Conservation (phyloP, 768 basidiomycete genomes). For the Tricholoma bakamatsutake region DNA sequence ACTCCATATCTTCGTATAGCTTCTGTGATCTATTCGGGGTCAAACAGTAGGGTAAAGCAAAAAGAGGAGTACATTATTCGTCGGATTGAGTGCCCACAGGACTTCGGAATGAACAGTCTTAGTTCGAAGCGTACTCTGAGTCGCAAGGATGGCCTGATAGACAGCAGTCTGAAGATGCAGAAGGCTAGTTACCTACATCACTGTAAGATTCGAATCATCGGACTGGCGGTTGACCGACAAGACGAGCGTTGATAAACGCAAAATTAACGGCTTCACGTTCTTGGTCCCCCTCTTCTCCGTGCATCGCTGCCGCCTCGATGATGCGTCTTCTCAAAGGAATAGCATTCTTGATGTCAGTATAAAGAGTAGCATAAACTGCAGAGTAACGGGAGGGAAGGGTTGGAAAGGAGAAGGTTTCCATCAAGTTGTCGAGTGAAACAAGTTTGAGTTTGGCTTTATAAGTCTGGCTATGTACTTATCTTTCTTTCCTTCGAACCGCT, state of each 20-base stretch:
- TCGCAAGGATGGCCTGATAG: slow-evolving; percentile 71
- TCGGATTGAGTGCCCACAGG: slow-evolving; percentile 81
- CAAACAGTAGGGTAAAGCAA: not conserved
- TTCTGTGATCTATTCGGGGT: slow-evolving; percentile 69
- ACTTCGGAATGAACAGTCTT: slow-evolving; percentile 91
- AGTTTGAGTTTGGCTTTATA: not conserved
- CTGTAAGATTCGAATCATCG: slow-evolving; percentile 1
- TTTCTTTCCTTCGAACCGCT: not conserved
- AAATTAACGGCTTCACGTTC: slow-evolving; percentile 82
- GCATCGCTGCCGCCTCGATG: slow-evolving; percentile 57
- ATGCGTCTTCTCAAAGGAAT: slow-evolving; percentile 57
- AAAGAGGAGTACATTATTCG: slow-evolving; percentile 47
- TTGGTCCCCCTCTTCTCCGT: slow-evolving; percentile 53
- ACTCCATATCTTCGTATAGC: slow-evolving; percentile 84
- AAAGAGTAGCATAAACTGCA: slow-evolving; percentile 58
- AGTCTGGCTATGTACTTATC: not conserved
- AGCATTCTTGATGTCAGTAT: slow-evolving; percentile 61
- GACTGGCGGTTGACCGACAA: slow-evolving; percentile 44
- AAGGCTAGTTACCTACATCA: slow-evolving; percentile 67
- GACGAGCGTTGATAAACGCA: slow-evolving; percentile 81
- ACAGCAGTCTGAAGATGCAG: slow-evolving; percentile 82
- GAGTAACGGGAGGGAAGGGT: slow-evolving; percentile 39
- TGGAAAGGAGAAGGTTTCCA: slow-evolving; percentile 54
- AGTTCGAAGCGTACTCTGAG: slow-evolving; percentile 59
- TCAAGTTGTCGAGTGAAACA: slow-evolving; percentile 15